Evolutionary conservation across 805 yeast species (phyloP).

Genomic region (Hanseniaspora hatyaiensis): DNA sequence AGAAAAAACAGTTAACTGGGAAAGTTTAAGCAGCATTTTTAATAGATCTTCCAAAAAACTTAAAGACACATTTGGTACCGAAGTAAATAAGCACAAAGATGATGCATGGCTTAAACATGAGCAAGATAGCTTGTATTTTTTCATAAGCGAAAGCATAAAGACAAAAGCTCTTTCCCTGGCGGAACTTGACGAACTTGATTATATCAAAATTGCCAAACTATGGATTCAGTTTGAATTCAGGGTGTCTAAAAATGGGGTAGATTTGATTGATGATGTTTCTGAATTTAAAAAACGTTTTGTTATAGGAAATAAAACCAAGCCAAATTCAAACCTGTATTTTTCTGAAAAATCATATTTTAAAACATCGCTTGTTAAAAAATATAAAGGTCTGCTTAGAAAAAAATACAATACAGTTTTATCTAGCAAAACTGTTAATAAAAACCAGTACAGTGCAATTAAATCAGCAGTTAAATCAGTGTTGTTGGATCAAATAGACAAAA

Average conservation of each 20-base stretch:
- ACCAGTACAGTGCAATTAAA: not conserved
- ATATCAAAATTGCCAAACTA: conserved; percentile 4
- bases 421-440: too few species aligned
- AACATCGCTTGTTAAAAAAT: conserved; percentile 12
- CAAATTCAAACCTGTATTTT: not conserved
- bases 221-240: conserved; percentile 3
- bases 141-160: not conserved
- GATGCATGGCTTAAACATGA: conserved; percentile 3
- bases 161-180: not conserved
- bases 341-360: conserved; percentile 15
- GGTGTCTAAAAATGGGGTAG: not conserved
- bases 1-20: conserved; percentile 54
- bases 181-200: conserved; percentile 3
- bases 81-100: not conserved
- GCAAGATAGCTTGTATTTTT: not conserved
- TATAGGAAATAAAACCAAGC: not conserved
- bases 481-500: not conserved
- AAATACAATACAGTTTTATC: not conserved
- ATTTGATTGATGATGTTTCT: conserved; percentile 1
- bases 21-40: conserved; percentile 41
- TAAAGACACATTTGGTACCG: conserved; percentile 1
- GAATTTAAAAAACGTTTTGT: conserved; percentile 1
- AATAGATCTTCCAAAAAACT: conserved; percentile 22
- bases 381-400: conserved; percentile 12
- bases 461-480: conserved; percentile 12